These are phyloP conservation scores for Escallonia rubra DNA, from an alignment of 129 eudicot species.

Conservation along the genomic window DNA sequence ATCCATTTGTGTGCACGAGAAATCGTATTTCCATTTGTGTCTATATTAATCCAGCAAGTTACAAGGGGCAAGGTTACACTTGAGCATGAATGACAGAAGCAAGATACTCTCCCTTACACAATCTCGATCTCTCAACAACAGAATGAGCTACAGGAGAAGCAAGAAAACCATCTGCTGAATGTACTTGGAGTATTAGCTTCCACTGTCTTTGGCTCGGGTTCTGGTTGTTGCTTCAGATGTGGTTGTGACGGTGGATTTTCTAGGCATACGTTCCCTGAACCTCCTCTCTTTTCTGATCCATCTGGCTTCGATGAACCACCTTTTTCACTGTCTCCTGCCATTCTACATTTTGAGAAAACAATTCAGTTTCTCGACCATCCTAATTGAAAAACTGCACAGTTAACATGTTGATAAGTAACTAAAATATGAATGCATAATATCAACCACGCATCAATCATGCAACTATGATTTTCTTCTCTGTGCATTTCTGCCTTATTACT, in stretches of 20 bases:
- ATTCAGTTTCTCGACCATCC: not conserved
- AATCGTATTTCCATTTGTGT: too few species aligned
- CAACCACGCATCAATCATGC: too few species aligned
- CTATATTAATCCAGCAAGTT: too few species aligned
- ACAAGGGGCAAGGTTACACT: not conserved
- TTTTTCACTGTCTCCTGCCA: slow-evolving; percentile 25
- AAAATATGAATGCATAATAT: too few species aligned
- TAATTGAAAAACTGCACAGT: not conserved
- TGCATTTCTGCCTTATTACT: too few species aligned
- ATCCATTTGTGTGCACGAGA: too few species aligned
- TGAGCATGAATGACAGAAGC: slow-evolving; percentile 1
- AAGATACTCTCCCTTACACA: not conserved
- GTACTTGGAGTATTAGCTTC: slow-evolving; percentile 8
- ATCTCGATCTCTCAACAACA: slow-evolving; percentile 1
- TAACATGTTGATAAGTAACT: too few species aligned
- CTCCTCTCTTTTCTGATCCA: not conserved
- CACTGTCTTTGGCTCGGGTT: slow-evolving; percentile 17
- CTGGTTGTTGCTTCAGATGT: not conserved
- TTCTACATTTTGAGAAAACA: slow-evolving; percentile 20
- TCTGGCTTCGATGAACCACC: slow-evolving; percentile 12
- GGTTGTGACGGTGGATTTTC: not conserved
- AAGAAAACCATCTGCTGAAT: slow-evolving; percentile 29
- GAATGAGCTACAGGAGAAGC: slow-evolving; percentile 32
- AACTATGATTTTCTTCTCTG: too few species aligned
- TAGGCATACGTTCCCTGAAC: slow-evolving; percentile 4